phyloP scores from a whole-genome alignment of 2,329 filamentous ascomycete species.

The Pseudocercospora vitis region DNA sequence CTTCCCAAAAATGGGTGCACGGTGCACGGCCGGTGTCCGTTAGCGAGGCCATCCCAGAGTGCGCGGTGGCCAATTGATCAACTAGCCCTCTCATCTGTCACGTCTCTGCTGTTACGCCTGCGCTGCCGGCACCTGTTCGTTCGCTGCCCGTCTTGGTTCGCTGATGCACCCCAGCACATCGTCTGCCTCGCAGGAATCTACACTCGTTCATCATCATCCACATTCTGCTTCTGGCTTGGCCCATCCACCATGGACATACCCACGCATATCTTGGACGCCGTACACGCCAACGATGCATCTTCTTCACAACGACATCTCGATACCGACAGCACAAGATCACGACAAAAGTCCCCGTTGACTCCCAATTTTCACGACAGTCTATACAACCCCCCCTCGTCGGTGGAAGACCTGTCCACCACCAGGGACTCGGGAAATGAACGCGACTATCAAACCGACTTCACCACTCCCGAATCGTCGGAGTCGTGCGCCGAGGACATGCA shows the following conservation, averaged over 20 bases:
- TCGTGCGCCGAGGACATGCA: constrained; percentile 35
- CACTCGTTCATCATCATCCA: constrained; percentile 10
- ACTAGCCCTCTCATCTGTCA: constrained; percentile 19
- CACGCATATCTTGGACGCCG: constrained; percentile 27
- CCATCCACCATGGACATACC: constrained; percentile 29
- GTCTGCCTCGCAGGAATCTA: constrained; percentile 7
- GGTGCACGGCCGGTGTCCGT: constrained; percentile 17
- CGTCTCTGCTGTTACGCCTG: constrained; percentile 16
- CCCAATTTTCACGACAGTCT: constrained; percentile 23
- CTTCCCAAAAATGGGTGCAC: constrained; percentile 12
- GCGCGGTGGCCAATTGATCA: constrained; percentile 17
- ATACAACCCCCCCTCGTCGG: constrained; percentile 29
- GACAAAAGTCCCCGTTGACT: constrained; percentile 20
- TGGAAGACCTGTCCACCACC: constrained; percentile 36
- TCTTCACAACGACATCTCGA: constrained; percentile 22
- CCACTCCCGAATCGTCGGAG: constrained; percentile 37
- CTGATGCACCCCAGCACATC: constrained; percentile 16
- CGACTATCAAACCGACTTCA: constrained; percentile 40
- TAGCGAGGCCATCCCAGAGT: constrained; percentile 23
- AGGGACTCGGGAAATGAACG: constrained; percentile 37
- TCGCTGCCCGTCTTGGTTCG: constrained; percentile 18
- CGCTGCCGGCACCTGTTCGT: constrained; percentile 17
- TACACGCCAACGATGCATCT: constrained; percentile 15
- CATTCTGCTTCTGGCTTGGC: constrained; percentile 6
- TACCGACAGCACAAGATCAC: constrained; percentile 16